Base-by-base conservation (phyloP, 2,329 filamentous ascomycete species). In the Talaromyces sp. region DNA sequence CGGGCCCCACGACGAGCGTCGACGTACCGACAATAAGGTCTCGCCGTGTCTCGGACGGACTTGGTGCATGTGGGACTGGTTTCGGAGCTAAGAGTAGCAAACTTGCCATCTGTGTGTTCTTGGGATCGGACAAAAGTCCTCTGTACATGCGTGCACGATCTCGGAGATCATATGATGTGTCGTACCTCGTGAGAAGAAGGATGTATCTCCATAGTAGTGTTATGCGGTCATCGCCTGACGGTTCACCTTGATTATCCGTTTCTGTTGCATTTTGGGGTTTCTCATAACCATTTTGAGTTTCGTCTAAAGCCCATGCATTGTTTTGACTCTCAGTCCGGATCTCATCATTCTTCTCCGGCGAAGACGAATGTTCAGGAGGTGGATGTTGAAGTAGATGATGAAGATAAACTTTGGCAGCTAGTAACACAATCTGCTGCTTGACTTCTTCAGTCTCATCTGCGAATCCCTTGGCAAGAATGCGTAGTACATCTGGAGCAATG, bases 391-490 rank as follows among this genome's bases (percentile, higher is more conserved):
- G 86, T 45, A 98, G 78, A 73, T 96, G 87, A 72, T 98, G 92
- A 16, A 98, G 84, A 74, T 98, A 98, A 1, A 98, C 93, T 74
- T 98, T 98, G n/a, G 95, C 94, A 7, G 91, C 95, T 3, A 99
- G 84, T 0, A 99, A 83, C 16, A 99, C 85, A 68, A 98, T 96
- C 76, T 99, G 95, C 66, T 93, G 85, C 76, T 96, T 97, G 13
- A 92, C 93, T 33, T 89, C 84, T 74, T 97, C 93, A 1, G 89
- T 88, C 78, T 99, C 95, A 67, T 89, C 87, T 1, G 88, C 83
- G 73, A 98, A 99, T 19, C 89, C 90, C 75, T 93, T 94, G 52
- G 93, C 85, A 2, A 99, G 81, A 50, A 98, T 94, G 8, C 95
- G 88, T 39, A 98, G 81, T 7, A 98, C 93, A 73, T 99, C 95